A percentile compares a stretch with the other conserved stretches of the same genome.
Evolutionary conservation across 768 basidiomycete genomes (phyloP).

Genomic region (Kwoniella sp.): DNA sequence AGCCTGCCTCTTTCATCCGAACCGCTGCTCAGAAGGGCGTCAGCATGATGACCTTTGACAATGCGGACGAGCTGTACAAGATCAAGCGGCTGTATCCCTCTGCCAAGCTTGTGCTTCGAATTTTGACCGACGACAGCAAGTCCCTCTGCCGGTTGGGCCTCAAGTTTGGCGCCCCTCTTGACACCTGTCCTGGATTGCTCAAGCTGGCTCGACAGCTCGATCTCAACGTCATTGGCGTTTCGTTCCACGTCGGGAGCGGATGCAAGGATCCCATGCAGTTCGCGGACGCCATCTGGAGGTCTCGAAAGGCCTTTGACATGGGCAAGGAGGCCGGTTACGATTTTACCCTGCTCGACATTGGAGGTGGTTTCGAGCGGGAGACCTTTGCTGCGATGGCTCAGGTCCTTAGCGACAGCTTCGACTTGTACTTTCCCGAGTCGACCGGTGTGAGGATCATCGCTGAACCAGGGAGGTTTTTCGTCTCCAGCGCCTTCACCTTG

Average conservation of each 20-base stretch:
- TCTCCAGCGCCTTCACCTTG: constrained; percentile 75
- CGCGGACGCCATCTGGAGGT: constrained; percentile 78
- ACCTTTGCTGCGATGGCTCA: constrained; percentile 75
- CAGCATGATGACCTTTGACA: constrained; percentile 96
- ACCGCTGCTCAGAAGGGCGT: constrained; percentile 74
- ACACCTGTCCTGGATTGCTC: constrained; percentile 72
- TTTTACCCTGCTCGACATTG: constrained; percentile 83
- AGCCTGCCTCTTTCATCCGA: constrained; percentile 87
- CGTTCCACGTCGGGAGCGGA: constrained; percentile 96
- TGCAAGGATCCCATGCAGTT: constrained; percentile 90
- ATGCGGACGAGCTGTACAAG: constrained; percentile 92
- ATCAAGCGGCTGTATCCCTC: constrained; percentile 71
- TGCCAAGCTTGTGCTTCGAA: constrained; percentile 86
- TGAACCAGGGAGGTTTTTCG: constrained; percentile 92
- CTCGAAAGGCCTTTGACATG: constrained; percentile 81
- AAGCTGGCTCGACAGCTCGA: constrained; percentile 69
- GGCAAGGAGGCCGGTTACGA: constrained; percentile 71
- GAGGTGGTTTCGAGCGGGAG: constrained; percentile 90
- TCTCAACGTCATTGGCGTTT: constrained; percentile 86
- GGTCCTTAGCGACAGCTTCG: constrained; percentile 67
- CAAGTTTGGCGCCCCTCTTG: constrained; percentile 92
- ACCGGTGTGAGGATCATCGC: constrained; percentile 74
- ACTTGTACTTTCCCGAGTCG: constrained; percentile 66
- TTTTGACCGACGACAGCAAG: constrained; percentile 96
- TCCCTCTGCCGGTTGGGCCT: constrained; percentile 86